phyloP scores from a whole-genome alignment of 257 asterid species.

The Coffea eugenioides region DNA sequence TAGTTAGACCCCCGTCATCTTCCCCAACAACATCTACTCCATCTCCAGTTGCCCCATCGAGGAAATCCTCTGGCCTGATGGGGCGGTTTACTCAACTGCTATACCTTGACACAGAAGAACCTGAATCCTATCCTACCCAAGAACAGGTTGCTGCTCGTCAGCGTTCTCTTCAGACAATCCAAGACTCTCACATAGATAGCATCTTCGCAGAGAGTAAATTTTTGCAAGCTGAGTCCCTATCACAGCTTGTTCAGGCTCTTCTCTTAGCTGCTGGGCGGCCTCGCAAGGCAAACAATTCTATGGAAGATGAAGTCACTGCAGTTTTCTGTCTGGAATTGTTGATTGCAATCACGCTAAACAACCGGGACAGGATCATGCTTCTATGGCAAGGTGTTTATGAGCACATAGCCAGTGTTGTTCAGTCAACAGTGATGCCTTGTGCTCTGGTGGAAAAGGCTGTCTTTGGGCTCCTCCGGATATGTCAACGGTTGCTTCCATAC shows the following conservation, averaged over 20 bases:
- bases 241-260: slow-evolving; percentile 81
- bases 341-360: slow-evolving; percentile 72
- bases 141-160: slow-evolving; percentile 82
- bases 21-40: slow-evolving; percentile 40
- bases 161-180: slow-evolving; percentile 66
- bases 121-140: slow-evolving; percentile 71
- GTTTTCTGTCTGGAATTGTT: slow-evolving; percentile 85
- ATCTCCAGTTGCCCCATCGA: slow-evolving; percentile 44
- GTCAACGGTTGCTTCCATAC: slow-evolving; percentile 92
- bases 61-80: slow-evolving; percentile 81
- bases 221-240: slow-evolving; percentile 79
- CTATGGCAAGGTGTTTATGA: slow-evolving; percentile 85
- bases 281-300: slow-evolving; percentile 46
- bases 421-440: slow-evolving; percentile 79
- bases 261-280: slow-evolving; percentile 63
- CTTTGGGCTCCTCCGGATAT: slow-evolving; percentile 86
- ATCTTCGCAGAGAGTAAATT: slow-evolving; percentile 90
- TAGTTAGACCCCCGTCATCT: slow-evolving; percentile 34
- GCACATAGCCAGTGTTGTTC: slow-evolving; percentile 76
- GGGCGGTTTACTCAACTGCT: slow-evolving; percentile 80
- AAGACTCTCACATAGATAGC: slow-evolving; percentile 73
- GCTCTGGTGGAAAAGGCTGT: slow-evolving; percentile 91
- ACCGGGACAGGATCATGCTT: slow-evolving; percentile 87
- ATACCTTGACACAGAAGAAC: slow-evolving; percentile 81
- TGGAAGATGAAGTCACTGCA: slow-evolving; percentile 66